These are phyloP conservation scores for Magnusiomyces starmeri DNA, from an alignment of 1,139 yeast genomes.

Conservation along the genomic window DNA sequence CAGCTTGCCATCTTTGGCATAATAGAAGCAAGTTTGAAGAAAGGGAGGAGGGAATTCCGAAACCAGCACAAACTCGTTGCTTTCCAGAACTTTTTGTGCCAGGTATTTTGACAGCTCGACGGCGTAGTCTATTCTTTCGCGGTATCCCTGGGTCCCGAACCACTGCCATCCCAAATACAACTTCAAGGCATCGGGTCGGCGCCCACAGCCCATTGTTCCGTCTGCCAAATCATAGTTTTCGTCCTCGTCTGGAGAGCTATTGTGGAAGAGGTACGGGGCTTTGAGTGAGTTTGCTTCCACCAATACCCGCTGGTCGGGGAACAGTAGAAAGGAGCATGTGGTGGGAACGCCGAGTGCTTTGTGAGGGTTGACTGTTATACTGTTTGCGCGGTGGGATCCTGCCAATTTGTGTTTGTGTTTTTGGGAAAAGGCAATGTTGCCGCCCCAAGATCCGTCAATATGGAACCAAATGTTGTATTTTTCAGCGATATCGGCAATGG, in stretches of 20 bases:
- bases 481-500: constrained; percentile 49
- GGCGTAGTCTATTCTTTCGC: constrained; percentile 63
- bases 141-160: constrained; percentile 54
- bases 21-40: constrained; percentile 78
- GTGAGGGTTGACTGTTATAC: constrained; percentile 82
- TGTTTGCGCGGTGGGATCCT: constrained; percentile 64
- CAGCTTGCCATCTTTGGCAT: constrained; percentile 40
- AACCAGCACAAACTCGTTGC: constrained; percentile 44
- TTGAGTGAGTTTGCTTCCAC: constrained; percentile 66
- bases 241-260: constrained; percentile 39
- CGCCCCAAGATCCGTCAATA: constrained; percentile 91
- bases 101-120: constrained; percentile 56
- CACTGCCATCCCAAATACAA: constrained; percentile 76
- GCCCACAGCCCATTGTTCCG: constrained; percentile 91
- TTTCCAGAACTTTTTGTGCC: constrained; percentile 31
- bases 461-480: constrained; percentile 63
- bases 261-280: constrained; percentile 79
- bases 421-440: constrained; percentile 63
- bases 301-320: constrained; percentile 61
- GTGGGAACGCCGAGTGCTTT: constrained; percentile 88
- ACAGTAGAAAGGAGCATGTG: constrained; percentile 71
- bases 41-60: constrained; percentile 61
- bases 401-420: constrained; percentile 42
- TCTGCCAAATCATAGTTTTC: constrained; percentile 77
- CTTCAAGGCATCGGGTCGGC: constrained; percentile 77